A percentile compares a stretch with the other conserved stretches of the same genome.
These are phyloP conservation scores for Acrocalymma vagum DNA, from an alignment of 2,329 filamentous ascomycete genomes.

Conservation along the genomic window DNA sequence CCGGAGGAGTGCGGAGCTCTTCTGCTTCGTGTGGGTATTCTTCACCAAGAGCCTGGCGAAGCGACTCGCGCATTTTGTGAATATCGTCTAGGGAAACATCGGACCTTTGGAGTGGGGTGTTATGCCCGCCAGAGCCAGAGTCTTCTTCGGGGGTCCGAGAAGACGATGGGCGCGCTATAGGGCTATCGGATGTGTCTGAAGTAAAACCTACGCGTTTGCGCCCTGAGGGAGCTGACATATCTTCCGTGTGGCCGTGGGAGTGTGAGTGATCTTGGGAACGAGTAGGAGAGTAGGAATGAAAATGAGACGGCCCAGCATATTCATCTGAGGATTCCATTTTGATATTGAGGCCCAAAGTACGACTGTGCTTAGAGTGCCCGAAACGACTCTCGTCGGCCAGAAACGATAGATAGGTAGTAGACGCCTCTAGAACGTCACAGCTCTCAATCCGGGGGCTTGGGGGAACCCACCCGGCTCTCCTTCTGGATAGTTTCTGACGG, in stretches of 20 bases:
- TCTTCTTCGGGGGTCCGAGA: slow-evolving; percentile 32
- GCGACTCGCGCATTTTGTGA: slow-evolving; percentile 40
- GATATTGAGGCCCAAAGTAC: slow-evolving; percentile 17
- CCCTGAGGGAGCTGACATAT: slow-evolving; percentile 36
- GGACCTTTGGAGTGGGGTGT: slow-evolving; percentile 36
- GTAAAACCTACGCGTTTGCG: slow-evolving; percentile 47
- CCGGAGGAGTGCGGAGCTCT: slow-evolving; percentile 21
- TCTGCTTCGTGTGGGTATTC: slow-evolving; percentile 30
- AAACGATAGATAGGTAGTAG: slow-evolving; percentile 12
- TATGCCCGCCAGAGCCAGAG: slow-evolving; percentile 34
- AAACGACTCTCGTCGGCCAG: slow-evolving; percentile 10
- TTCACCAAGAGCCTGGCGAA: slow-evolving; percentile 43
- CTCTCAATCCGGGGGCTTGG: slow-evolving; percentile 21
- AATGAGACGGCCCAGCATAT: slow-evolving; percentile 23
- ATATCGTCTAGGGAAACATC: slow-evolving; percentile 46
- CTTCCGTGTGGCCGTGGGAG: slow-evolving; percentile 31
- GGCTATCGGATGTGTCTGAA: slow-evolving; percentile 25
- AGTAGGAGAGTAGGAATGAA: slow-evolving; percentile 14
- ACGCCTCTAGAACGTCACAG: slow-evolving; percentile 19
- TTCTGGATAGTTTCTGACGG: too few species aligned
- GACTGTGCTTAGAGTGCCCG: slow-evolving; percentile 3
- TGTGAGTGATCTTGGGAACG: slow-evolving; percentile 5
- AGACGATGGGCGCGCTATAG: slow-evolving; percentile 19
- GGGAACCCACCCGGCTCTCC: too few species aligned
- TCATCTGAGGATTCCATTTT: slow-evolving; percentile 36